Base-by-base conservation (phyloP, 192 early-diverging fungal genomes). In the Backusella psychrophila region DNA sequence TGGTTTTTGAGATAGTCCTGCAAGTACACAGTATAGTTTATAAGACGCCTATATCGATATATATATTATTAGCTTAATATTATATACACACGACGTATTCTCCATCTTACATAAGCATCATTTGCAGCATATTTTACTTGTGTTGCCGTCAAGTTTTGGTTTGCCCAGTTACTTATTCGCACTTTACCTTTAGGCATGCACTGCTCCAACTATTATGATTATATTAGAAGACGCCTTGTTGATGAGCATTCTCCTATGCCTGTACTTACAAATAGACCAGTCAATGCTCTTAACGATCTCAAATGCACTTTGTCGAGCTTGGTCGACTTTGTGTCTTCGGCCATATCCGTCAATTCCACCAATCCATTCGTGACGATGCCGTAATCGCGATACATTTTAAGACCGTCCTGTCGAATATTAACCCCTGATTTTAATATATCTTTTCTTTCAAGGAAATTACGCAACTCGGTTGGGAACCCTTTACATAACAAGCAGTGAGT, bases 231-330 rank as follows among this genome's bases (percentile, higher is more conserved):
- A 14, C 26, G 11, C 34, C 14, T 34, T 33, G 33, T 17, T 26
- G 8, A 19, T 5, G 7, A 8, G 1, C 38, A 42, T 23, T 15
- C n/a, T 21, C 29, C 33, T 3, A 44, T 15, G 2, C 33, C 33
- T 33, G 42, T 33, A 74, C 80, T 73, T 74, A 81, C 80, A 71
- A 74, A 81, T 9, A 81, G 41, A 12, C 59, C 80, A 33, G 75
- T 77, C 1, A 81, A 42, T 11, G 72, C 67, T 3, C 63, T 41
- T 15, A 81, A 29, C 6, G 80, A 81, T 65, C 72, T 34, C 11
- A 38, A 42, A 12, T 63, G 65, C 26, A 44, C 44, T 0, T 8
- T 29, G 15, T 19, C 33, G 6, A 75, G n/a, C 49, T 52, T 59
- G 15, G 42, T 5, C 9, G 72, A 39, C 5, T 63, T 39, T n/a